Conservation (phyloP, 1,139 yeast genomes). For the Debaryomycetaceae sp. region DNA sequence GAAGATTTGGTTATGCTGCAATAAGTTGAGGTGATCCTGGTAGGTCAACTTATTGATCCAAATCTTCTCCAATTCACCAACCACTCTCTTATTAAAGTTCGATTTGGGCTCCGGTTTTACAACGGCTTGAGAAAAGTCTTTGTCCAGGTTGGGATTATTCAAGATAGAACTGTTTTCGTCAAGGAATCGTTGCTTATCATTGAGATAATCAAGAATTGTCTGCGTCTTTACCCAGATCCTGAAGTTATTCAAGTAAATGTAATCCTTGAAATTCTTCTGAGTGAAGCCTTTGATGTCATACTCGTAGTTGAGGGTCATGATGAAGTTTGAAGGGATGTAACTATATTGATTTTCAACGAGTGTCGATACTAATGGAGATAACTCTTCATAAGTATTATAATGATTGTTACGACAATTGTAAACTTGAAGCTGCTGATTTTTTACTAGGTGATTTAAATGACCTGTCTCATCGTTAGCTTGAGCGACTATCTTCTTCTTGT, state of each 20-base stretch:
- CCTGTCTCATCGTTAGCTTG: slow-evolving; percentile 7
- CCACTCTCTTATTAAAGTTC: slow-evolving; percentile 11
- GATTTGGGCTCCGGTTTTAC: background rate
- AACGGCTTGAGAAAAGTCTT: background rate
- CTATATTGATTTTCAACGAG: slow-evolving; percentile 33
- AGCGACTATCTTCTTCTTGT: slow-evolving; percentile 6
- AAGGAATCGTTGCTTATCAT: slow-evolving; percentile 22
- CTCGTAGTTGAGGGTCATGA: slow-evolving; percentile 26
- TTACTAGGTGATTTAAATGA: slow-evolving; percentile 13
- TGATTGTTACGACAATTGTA: slow-evolving; percentile 48
- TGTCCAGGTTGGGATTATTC: slow-evolving; percentile 1
- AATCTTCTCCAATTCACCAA: slow-evolving; percentile 18
- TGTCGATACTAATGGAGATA: slow-evolving; percentile 27
- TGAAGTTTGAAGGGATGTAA: slow-evolving; percentile 31
- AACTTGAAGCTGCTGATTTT: slow-evolving; percentile 24
- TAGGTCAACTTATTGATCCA: slow-evolving; percentile 18
- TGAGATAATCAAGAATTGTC: slow-evolving; percentile 23
- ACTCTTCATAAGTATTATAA: slow-evolving; percentile 28
- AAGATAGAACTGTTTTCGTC: slow-evolving; percentile 7
- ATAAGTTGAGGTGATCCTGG: slow-evolving; percentile 27
- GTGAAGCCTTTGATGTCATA: slow-evolving; percentile 23
- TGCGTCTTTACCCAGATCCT: slow-evolving; percentile 32
- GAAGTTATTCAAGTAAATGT: slow-evolving; percentile 27
- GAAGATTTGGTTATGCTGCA: slow-evolving; percentile 22
- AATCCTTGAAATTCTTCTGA: slow-evolving; percentile 22